Percentiles rank a stretch among this genome's conserved stretches.
Evolutionary conservation across 352 stramenopile genomes (phyloP).

Genomic region (Phytophthora pinifolia): DNA sequence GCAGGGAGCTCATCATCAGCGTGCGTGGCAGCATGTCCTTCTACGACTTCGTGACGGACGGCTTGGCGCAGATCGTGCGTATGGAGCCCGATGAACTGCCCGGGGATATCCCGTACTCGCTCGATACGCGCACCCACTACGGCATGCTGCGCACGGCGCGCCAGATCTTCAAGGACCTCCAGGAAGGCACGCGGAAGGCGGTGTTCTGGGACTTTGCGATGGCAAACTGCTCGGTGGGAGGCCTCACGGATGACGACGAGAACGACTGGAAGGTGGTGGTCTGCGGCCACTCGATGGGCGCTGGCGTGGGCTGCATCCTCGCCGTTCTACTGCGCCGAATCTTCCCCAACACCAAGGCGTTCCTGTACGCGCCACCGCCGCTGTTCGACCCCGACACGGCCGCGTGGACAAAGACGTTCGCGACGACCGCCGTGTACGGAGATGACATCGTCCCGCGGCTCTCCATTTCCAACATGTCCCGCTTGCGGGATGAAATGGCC

Average conservation of each 20-base stretch:
- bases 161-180: slow-evolving; percentile 57
- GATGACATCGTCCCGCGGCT: slow-evolving; percentile 73
- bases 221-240: slow-evolving; percentile 39
- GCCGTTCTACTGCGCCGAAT: slow-evolving; percentile 57
- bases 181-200: slow-evolving; percentile 52
- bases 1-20: slow-evolving; percentile 72
- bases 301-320: slow-evolving; percentile 72
- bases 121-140: slow-evolving; percentile 61
- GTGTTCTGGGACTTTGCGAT: slow-evolving; percentile 75
- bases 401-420: slow-evolving; percentile 59
- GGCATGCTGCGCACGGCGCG: slow-evolving; percentile 71
- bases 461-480: slow-evolving; percentile 66
- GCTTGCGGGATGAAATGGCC: slow-evolving; percentile 70
- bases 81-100: slow-evolving; percentile 64
- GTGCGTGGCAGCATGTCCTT: slow-evolving; percentile 78
- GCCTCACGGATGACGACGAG: slow-evolving; percentile 11
- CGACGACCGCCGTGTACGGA: slow-evolving; percentile 70
- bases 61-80: slow-evolving; percentile 58
- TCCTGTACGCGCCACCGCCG: slow-evolving; percentile 64
- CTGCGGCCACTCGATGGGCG: slow-evolving; percentile 82
- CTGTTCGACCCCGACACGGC: slow-evolving; percentile 65
- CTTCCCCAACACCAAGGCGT: slow-evolving; percentile 57
- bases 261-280: slow-evolving; percentile 72
- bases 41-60: slow-evolving; percentile 79
- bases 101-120: slow-evolving; percentile 44